Base-by-base conservation (phyloP, 2,329 filamentous ascomycete genomes). In the Fusarium torulosum region DNA sequence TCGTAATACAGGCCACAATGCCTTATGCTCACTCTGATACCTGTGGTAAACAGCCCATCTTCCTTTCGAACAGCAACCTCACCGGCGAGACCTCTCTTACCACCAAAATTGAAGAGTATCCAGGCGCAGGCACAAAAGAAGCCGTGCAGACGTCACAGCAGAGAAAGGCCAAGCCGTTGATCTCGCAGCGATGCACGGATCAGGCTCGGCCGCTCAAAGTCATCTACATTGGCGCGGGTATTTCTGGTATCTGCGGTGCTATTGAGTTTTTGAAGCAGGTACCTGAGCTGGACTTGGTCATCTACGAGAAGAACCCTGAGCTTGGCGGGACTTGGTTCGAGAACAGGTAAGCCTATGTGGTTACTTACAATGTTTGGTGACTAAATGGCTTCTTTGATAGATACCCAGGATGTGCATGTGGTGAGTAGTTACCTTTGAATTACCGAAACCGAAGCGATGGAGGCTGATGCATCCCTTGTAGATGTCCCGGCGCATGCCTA, bases 271-370 rank as follows among this genome's bases (percentile, higher is more conserved):
- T 27, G 11, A 62, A 62, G 7, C 42, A 62, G 13, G 49, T 62
- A 1, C 59, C 59, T 6, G 19, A 56, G 19, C 7, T 62, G 1
- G 49, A 56, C 0, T 15, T 62, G 21, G 57, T 62, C 0, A 56
- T 62, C 11, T 62, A 62, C 1, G 59, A 62, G n/a, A 62, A 62
- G 38, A 62, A 62, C 2, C 49, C 59, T 6, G 59, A 62, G 3
- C 59, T 62, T 3, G 59, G 59, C 3, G 59, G 59, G 2, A 62
- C 59, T 6, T 62, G 59, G 59, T 62, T 37, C 7, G 59, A 62
- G 25, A 62, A 62, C 1, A 43, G 59, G 59, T 43, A 10, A 20
- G 49, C 15, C 1, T 6, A 8, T 4, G 2, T 1, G 5, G 6
- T 0, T 0, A 2, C 5, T 8, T 0, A 0, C 8, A 11, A 3